Percentiles rank a stretch among this genome's conserved stretches.
Conservation (phyloP, 2,329 filamentous ascomycete species). For the Clonostachys solani region DNA sequence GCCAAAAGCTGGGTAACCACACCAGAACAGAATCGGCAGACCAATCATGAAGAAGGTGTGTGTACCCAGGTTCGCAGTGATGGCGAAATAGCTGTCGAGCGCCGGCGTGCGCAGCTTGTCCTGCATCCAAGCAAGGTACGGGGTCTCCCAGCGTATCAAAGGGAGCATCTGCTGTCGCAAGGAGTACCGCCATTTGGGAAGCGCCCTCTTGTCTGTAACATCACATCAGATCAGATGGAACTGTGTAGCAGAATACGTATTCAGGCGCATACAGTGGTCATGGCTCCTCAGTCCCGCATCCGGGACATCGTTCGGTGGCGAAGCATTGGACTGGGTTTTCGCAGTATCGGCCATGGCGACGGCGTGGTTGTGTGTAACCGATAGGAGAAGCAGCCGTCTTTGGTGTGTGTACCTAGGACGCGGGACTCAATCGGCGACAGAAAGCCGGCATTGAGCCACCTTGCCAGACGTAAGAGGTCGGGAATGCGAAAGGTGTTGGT, state of each 20-base stretch:
- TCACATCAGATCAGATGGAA: neutral
- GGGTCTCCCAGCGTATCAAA: conserved; percentile 90
- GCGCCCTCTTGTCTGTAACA: conserved; percentile 67
- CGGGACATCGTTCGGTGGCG: conserved; percentile 11
- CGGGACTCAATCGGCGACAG: neutral
- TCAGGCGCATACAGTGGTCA: conserved; percentile 63
- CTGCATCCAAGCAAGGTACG: conserved; percentile 86
- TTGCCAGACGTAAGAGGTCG: neutral
- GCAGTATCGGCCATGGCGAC: neutral
- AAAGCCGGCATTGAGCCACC: conserved; percentile 1
- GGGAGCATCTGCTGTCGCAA: conserved; percentile 80
- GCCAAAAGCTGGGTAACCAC: conserved; percentile 78
- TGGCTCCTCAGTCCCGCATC: conserved; percentile 79
- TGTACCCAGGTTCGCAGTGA: conserved; percentile 92
- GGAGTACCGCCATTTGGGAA: conserved; percentile 85
- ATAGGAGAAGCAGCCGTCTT: no score
- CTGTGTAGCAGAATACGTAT: neutral
- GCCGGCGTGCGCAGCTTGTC: conserved; percentile 72
- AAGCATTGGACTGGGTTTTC: neutral
- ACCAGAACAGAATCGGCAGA: conserved; percentile 95
- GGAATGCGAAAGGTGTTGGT: neutral
- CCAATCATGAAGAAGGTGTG: conserved; percentile 99
- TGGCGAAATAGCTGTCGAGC: conserved; percentile 94
- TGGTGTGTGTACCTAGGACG: neutral
- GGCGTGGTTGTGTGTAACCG: neutral